Conservation (phyloP, 257 asterid genomes). For the Solanum bukasovii region DNA sequence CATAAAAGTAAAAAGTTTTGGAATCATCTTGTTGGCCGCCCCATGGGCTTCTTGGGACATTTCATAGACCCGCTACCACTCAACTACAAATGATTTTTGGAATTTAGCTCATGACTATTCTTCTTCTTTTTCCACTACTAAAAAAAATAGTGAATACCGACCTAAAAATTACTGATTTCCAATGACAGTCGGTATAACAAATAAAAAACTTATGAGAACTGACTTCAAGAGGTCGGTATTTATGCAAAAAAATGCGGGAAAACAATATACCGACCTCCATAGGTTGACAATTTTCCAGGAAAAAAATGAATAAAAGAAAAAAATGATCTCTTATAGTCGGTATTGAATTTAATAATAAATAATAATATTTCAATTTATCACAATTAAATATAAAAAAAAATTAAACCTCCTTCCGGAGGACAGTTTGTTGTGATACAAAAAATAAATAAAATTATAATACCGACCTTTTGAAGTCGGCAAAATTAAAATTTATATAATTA, state of each 20-base stretch:
- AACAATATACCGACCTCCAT: background rate
- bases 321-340: background rate
- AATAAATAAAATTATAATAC: no score
- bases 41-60: background rate
- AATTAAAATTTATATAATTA: no score
- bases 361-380: background rate
- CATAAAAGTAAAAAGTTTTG: background rate
- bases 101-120: background rate
- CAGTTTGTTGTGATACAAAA: background rate
- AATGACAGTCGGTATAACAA: background rate
- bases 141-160: background rate
- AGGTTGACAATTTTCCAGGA: background rate
- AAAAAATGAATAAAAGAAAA: no score
- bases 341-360: no score
- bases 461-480: background rate
- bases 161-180: background rate
- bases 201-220: no score
- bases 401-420: background rate
- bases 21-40: background rate
- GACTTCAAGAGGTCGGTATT: background rate
- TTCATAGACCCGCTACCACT: no score
- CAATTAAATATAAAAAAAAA: no score
- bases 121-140: background rate
- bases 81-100: background rate
- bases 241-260: background rate